phyloP scores from a whole-genome alignment of 164 flowering plant species.

The Macadamia integrifolia region DNA sequence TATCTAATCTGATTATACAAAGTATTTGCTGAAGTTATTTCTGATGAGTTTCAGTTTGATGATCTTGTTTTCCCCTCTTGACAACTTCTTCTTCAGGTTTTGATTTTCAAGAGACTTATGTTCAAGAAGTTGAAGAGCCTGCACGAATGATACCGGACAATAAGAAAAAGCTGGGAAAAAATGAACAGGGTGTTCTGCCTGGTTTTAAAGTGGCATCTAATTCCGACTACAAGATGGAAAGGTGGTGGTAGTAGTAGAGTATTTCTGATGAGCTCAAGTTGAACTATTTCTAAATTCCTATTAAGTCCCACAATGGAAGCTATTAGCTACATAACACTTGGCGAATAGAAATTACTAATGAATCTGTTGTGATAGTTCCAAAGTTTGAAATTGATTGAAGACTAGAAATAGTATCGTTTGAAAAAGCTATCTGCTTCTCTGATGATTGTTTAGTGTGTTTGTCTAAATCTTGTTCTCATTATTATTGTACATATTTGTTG shows the following conservation, averaged over 20 bases:
- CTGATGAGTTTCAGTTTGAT: neutral
- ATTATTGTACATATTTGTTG: slow-evolving; percentile 2
- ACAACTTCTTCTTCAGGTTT: slow-evolving; percentile 40
- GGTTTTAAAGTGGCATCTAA: slow-evolving; percentile 74
- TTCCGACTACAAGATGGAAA: slow-evolving; percentile 59
- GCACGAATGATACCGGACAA: slow-evolving; percentile 24
- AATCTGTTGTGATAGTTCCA: neutral
- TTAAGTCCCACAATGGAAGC: neutral
- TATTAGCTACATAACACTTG: neutral
- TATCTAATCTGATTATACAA: neutral
- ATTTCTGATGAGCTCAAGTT: slow-evolving; percentile 2
- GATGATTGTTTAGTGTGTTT: neutral
- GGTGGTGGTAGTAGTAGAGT: slow-evolving; percentile 32
- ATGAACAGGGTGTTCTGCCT: slow-evolving; percentile 51
- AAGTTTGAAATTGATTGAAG: neutral
- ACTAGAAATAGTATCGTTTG: neutral
- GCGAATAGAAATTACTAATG: neutral
- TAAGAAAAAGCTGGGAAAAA: slow-evolving; percentile 26
- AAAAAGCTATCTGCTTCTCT: neutral
- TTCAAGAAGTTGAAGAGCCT: slow-evolving; percentile 78
- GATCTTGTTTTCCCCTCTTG: slow-evolving; percentile 5
- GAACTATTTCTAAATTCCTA: neutral
- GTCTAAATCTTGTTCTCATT: neutral
- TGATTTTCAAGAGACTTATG: slow-evolving; percentile 59
- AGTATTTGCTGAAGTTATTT: neutral